Evolutionary conservation across 1,284 basidiomycete genomes (phyloP).

Genomic region (Tremellales sp.): DNA sequence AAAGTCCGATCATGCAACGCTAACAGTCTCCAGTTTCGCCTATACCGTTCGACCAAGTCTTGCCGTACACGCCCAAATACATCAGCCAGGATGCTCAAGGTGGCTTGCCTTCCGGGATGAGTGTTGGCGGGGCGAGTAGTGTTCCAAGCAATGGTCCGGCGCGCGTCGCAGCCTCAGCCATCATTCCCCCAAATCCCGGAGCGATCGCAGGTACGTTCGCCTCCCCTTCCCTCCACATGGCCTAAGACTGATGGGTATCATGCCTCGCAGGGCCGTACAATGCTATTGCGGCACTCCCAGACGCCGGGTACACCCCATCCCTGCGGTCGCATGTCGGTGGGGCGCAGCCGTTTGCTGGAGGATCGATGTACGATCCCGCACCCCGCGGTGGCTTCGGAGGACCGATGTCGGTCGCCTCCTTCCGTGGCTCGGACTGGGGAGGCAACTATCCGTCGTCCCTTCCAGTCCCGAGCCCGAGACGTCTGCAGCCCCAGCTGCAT

Average conservation of each 20-base stretch:
- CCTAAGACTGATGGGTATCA: neutral
- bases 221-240: neutral
- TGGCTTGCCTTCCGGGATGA: slow-evolving; percentile 3
- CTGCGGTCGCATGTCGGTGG: slow-evolving; percentile 14
- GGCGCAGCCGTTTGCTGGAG: slow-evolving; percentile 10
- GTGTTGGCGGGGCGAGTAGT: neutral
- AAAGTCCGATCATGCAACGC: neutral
- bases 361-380: slow-evolving; percentile 8
- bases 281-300: slow-evolving; percentile 32
- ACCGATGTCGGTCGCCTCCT: slow-evolving; percentile 1
- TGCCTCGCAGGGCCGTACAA: slow-evolving; percentile 24
- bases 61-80: slow-evolving; percentile 31
- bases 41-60: slow-evolving; percentile 28
- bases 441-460: slow-evolving; percentile 21
- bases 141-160: slow-evolving; percentile 14
- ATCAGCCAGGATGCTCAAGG: slow-evolving; percentile 13
- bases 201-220: slow-evolving; percentile 28
- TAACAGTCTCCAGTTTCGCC: slow-evolving; percentile 21
- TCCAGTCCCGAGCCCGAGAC: slow-evolving; percentile 18
- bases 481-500: slow-evolving; percentile 3
- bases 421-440: slow-evolving; percentile 12
- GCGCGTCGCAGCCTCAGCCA: slow-evolving; percentile 19
- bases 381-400: slow-evolving; percentile 1
- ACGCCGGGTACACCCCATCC: slow-evolving; percentile 31
- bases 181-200: slow-evolving; percentile 30